Base-by-base conservation (phyloP, 2,329 filamentous ascomycete species). In the Alternaria arborescens region DNA sequence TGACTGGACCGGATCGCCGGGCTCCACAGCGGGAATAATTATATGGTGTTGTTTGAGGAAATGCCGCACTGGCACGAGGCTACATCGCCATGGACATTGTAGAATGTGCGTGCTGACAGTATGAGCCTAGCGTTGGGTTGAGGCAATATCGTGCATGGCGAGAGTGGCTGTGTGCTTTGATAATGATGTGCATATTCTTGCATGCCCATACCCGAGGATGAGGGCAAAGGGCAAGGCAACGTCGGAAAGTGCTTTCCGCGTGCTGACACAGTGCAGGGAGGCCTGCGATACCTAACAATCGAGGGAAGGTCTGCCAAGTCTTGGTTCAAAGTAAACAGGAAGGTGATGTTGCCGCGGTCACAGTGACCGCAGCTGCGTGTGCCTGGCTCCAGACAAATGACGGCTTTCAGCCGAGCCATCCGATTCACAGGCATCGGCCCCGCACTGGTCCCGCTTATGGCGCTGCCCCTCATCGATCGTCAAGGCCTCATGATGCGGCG, bases 401-500 rank as follows among this genome's bases (percentile, higher is more conserved):
- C 41, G 52, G 66, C 55, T 58, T 56, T 58, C 58, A 70, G 61
- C 69, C 70, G 68, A 71, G 52, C 47, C 55, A 64, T 61, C 67
- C 63, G 68, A 67, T 56, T 64, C 51, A 62, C 20, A 42, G 55
- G 64, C 58, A 56, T 52, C 65, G 65, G 66, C 69, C 68, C 67
- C 67, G 61, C 67, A 60, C 14, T 56, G 54, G 28, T 36, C 50
- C 48, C 58, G 55, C 61, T 60, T 58, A 52, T 22, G 40, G 58
- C 18, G 36, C 22, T 47, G 57, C 65, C 63, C 64, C 64, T 69
- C 66, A 66, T 66, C 55, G 70, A 75, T 74, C 71, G 64, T 54
- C 71, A 32, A 62, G 52, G 41, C 68, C 70, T 67, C 67, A 69
- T 73, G 71, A 71, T 62, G 62, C 50, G 64, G 51, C 54, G 61